Base-by-base conservation (phyloP, 768 basidiomycete species). In the Phanerodontia chrysosporium region DNA sequence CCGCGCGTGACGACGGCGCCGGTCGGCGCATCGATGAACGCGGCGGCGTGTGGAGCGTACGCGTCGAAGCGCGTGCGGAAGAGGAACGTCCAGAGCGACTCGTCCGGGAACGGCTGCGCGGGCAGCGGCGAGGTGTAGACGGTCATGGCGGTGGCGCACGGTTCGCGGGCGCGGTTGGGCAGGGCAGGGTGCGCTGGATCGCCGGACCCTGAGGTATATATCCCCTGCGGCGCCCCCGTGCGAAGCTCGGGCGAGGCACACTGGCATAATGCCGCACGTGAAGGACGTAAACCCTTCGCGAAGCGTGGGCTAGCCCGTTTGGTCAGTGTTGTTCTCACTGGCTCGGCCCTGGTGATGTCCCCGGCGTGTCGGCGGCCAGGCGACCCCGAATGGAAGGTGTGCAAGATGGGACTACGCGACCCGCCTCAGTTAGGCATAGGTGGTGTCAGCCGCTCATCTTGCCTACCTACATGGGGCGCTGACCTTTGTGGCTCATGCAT, bases 11-110 rank as follows among this genome's bases (percentile, higher is more conserved):
- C 62, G 4, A 76, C 75, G 0, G 77, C 74, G 4, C 82, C 85
- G 0, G 87, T 81, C 1, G 73, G 68, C 0, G 85, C 85, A 63
- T 92, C 89, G 52, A 92, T 76, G 67, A 85, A 89, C 1, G 87
- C 88, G 10, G 79, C 78, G 44, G 46, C 58, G 35, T 1, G 53
- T 27, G 28, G 59, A 21, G 57, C 62, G 55, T 46, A 45, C 60
- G 64, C 27, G 72, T 67, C 27, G 55, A 57, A 61, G 14, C 42
- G 57, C 44, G 72, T 67, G 42, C 69, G 63, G 65, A 83, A 79
- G 49, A 84, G 72, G 58, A 78, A 74, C 2, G 81, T 77, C 67
- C 81, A 84, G 14, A 83, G 64, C 3, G 82, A 84, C 16, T 70
- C 67, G 39, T 72, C 54, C 44, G 69, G 69, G 39, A 83, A 67